A percentile compares a stretch with the other conserved stretches of the same genome.
Evolutionary conservation across 148 eudicot species (phyloP).

Genomic region (Rhododendron ferrugineum): DNA sequence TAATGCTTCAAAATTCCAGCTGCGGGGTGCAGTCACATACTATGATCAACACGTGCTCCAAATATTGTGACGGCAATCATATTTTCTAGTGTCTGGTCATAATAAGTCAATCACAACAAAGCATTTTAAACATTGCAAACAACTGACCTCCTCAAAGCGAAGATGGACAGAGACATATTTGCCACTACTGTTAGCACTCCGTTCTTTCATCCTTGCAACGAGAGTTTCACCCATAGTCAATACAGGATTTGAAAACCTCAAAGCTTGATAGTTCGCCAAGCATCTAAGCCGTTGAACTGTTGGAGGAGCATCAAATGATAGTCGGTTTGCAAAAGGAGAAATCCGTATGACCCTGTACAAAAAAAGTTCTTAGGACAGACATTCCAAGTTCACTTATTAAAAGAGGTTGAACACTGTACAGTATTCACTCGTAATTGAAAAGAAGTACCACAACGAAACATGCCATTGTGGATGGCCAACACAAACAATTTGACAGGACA

Average conservation of each 20-base stretch:
- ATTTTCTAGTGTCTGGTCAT: not conserved
- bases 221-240: constrained; percentile 62
- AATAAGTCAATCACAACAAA: not conserved
- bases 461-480: not conserved
- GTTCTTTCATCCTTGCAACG: constrained; percentile 84
- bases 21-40: not conserved
- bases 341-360: constrained; percentile 78
- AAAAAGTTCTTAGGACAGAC: not conserved
- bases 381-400: not conserved
- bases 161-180: constrained; percentile 97
- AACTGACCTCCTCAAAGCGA: constrained; percentile 97
- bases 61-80: not conserved
- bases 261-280: constrained; percentile 91
- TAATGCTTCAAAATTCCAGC: not conserved
- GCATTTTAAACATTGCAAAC: not conserved
- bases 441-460: not conserved
- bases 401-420: not conserved
- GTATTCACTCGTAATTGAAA: not conserved
- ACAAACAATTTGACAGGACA: not conserved
- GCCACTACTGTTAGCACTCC: constrained; percentile 70
- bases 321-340: constrained; percentile 96
- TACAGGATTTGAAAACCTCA: constrained; percentile 75
- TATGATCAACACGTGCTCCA: constrained; percentile 1
- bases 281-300: constrained; percentile 87
- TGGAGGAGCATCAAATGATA: constrained; percentile 94